Evolutionary conservation across 1,139 yeast genomes (phyloP), one percentile per base, ranked within the genome.

Genomic region (Lodderomyces orthopsilosis): DNA sequence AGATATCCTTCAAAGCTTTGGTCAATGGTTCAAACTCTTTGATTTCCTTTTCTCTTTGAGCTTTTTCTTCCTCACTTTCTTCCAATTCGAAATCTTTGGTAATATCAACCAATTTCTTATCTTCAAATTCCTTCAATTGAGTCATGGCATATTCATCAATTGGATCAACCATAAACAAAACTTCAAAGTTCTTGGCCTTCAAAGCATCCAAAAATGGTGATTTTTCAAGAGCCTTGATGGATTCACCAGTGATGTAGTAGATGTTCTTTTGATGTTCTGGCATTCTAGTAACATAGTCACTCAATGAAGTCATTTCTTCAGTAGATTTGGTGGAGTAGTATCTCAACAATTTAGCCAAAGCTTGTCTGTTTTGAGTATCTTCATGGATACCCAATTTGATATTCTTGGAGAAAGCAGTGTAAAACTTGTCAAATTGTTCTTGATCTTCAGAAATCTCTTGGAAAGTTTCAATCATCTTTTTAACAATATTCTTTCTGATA

Each of bases 221-320:
- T 75, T 90, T 88, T 79, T 93, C 97, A 65, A 94, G 96, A 59
- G 96, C 91, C 84, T 93, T 91, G 68, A 89, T 73, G 48, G 96
- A 83, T 79, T 94, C 98, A 84, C 98, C 99, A 68, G 98, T 93
- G 71, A 93, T 93, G 84, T 81, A 93, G 84, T 93, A 93, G 65
- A 93, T 89, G 81, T 94, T 93, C 94, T 94, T 91, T 81, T 93
- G 99, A 80, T 89, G 97, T 76, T 89, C 97, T 71, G 94, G 96
- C 99, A 93, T 93, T 78, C 98, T 89, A 58, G 98, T 93, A 55
- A 94, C 95, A 77, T 93, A 93, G 77, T 93, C 99, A 60, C 94
- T 75, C 66, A 93, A 81, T 41, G 98, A 91, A 58, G 98, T 93
- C 71, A 79, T 70, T 78, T 93, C 98, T 65, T 91, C 98, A 57